Conservation (phyloP, 2,329 filamentous ascomycete genomes). For the Colletotrichum cereale region DNA sequence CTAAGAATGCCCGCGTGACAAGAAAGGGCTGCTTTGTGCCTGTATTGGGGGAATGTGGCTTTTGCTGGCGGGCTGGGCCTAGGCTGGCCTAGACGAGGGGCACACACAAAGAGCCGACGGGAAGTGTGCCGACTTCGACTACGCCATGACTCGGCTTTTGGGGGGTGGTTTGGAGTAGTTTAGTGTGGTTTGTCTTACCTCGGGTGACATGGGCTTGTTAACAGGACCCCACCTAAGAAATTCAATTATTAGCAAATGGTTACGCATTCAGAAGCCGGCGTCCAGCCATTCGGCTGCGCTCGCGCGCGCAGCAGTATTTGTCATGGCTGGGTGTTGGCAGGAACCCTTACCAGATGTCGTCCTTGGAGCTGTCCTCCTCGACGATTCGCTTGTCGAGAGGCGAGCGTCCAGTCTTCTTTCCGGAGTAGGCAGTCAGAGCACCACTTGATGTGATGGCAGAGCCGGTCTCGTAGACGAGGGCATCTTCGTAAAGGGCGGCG, state of each 20-base stretch:
- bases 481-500: conserved; percentile 97
- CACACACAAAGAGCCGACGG: conserved; percentile 30
- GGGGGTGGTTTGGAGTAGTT: neutral
- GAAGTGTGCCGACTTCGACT: conserved; percentile 28
- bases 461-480: conserved; percentile 94
- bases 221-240: conserved; percentile 86
- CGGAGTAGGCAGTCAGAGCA: conserved; percentile 96
- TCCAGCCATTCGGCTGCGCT: conserved; percentile 4
- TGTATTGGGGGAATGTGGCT: conserved; percentile 2
- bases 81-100: conserved; percentile 23
- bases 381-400: conserved; percentile 98
- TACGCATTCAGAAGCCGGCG: conserved; percentile 19
- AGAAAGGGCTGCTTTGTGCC: neutral
- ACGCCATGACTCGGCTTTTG: conserved; percentile 29
- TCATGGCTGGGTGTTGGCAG: neutral
- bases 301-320: neutral
- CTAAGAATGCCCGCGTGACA: conserved; percentile 23
- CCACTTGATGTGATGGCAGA: conserved; percentile 97
- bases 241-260: conserved; percentile 36
- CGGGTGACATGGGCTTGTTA: conserved; percentile 98
- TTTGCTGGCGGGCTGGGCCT: conserved; percentile 12
- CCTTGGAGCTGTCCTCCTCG: conserved; percentile 88
- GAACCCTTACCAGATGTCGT: conserved; percentile 82
- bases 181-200: conserved; percentile 73
- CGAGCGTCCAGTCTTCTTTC: conserved; percentile 97